A percentile compares a stretch with the other conserved stretches of the same genome.
Conservation (phyloP, 2,329 filamentous ascomycete genomes). For the Geosmithia putterillii region DNA sequence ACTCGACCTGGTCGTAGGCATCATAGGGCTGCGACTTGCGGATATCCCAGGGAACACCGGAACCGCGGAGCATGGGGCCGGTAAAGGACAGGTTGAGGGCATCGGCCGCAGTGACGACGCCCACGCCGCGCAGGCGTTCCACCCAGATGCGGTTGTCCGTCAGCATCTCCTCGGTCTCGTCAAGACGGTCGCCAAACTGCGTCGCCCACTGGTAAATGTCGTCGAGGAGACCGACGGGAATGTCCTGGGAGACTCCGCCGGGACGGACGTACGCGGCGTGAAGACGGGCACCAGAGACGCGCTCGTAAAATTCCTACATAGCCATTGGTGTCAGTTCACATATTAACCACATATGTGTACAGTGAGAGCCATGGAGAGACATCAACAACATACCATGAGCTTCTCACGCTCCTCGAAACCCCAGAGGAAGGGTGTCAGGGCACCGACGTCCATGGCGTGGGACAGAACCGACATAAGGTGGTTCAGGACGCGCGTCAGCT, state of each 20-base stretch:
- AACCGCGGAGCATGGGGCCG: conserved; percentile 95
- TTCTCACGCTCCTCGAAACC: conserved; percentile 99
- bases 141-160: conserved; percentile 99
- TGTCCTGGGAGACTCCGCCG: conserved; percentile 90
- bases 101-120: conserved; percentile 81
- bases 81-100: conserved; percentile 96
- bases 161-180: conserved; percentile 96
- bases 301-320: conserved; percentile 95
- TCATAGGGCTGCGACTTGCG: conserved; percentile 97
- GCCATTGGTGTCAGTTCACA: conserved; percentile 1
- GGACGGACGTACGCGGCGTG: conserved; percentile 96
- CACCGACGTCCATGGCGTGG: conserved; percentile 98
- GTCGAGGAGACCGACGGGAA: conserved; percentile 86
- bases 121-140: conserved; percentile 78
- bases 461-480: conserved; percentile 96
- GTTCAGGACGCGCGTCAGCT: conserved; percentile 89
- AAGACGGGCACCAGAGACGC: conserved; percentile 93
- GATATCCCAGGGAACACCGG: conserved; percentile 90
- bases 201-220: conserved; percentile 99
- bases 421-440: conserved; percentile 96
- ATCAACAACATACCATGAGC: conserved; percentile 65
- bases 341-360: background rate
- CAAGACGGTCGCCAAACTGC: conserved; percentile 95
- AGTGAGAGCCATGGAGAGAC: background rate
- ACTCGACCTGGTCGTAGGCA: conserved; percentile 94